Base-by-base conservation (phyloP, 352 stramenopile species). In the Pythium oligandrum region DNA sequence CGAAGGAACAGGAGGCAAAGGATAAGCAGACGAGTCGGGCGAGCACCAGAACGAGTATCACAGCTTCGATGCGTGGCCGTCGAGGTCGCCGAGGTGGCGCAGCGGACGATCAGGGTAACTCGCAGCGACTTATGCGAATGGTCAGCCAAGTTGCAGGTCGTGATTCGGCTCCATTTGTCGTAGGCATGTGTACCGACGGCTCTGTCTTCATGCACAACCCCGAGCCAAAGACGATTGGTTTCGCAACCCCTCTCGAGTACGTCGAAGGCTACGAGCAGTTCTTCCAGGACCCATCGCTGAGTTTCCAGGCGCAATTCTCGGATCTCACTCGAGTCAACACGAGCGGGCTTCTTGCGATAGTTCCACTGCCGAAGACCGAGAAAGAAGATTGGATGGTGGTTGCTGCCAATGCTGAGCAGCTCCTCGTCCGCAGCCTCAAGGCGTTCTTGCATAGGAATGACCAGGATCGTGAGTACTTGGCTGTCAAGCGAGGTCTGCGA, bases 191-290 rank as follows among this genome's bases (percentile, higher is more conserved):
- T 63, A 90, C 74, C 3, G 83, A 93, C 44, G 83, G 83, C 10
- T 91, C 80, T 26, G 83, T 93, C 4, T 93, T 93, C 51, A 72
- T 85, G 45, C 80, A 93, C 48, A 50, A 75, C 12, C 73, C 77
- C 1, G 63, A 73, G 32, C 39, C 36, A 12, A 46, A 74, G 6
- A 68, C 69, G 2, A 75, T 77, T 6, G 80, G 83, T 11, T 66
- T 93, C 6, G 76, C 73, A 7, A 84, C 78, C 10, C 78, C 78
- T 4, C 66, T 90, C 4, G 64, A 88, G 51, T 88, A 86, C 53
- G 75, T 93, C 11, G 73, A 84, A 57, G 83, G 83, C 8, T 93
- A 93, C 59, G 83, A 93, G 48, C 51, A 81, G 45, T 93, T 91
- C 56, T 91, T 91, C 55, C 73, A 87, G 51, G 83, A 93, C 50